Percentiles rank a stretch among this genome's conserved stretches.
Conservation (phyloP, 495 filamentous ascomycete genomes). For the Chaetomium fimeti region DNA sequence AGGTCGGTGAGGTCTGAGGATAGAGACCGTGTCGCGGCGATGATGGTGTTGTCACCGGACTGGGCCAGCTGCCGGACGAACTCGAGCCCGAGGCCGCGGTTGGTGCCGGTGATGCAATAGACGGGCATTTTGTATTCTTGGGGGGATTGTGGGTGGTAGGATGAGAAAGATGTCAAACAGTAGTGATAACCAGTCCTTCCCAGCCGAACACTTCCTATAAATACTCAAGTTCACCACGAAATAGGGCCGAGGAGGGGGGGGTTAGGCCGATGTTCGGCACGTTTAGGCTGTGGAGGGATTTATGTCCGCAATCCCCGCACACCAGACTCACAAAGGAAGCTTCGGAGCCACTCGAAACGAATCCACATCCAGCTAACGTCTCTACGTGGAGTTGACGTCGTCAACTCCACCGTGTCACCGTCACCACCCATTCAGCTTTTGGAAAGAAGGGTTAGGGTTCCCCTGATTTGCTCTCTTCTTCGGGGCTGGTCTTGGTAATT, state of each 20-base stretch:
- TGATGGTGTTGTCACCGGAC: slow-evolving; percentile 46
- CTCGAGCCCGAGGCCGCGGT: slow-evolving; percentile 57
- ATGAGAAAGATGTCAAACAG: neutral
- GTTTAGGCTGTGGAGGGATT: neutral
- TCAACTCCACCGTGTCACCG: slow-evolving; percentile 6
- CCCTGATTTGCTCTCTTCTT: neutral
- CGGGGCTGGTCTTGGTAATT: too few species aligned
- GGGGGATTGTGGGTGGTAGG: neutral
- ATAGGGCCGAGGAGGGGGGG: too few species aligned
- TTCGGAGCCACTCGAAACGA: neutral
- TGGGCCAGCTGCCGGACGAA: slow-evolving; percentile 53
- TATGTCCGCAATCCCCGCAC: neutral
- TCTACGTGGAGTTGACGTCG: neutral
- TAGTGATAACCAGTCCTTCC: too few species aligned
- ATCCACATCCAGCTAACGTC: neutral
- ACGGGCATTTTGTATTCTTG: slow-evolving; percentile 45
- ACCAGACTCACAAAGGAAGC: slow-evolving; percentile 4
- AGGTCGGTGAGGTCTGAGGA: slow-evolving; percentile 38
- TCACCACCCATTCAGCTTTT: too few species aligned
- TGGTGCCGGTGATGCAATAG: slow-evolving; percentile 56
- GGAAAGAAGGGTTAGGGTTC: slow-evolving; percentile 11
- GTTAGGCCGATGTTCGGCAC: neutral
- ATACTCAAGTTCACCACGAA: too few species aligned
- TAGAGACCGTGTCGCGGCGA: slow-evolving; percentile 48
- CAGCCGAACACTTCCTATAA: too few species aligned